A percentile compares a stretch with the other conserved stretches of the same genome.
phyloP scores from a whole-genome alignment of 306 rosid genomes.

The Glycyrrhiza uralensis region DNA sequence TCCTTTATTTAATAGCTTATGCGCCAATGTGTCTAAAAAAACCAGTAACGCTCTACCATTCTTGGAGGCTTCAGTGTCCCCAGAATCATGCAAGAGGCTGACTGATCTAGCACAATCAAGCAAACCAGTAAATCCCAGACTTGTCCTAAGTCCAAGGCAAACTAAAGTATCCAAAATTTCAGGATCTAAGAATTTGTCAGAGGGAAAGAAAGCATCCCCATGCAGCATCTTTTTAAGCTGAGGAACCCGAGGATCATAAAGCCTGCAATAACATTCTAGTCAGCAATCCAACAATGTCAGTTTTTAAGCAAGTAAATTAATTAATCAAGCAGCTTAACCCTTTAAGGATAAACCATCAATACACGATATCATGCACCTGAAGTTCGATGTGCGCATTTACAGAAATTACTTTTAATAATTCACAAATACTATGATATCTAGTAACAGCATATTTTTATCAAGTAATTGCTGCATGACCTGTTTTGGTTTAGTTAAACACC shows the following conservation, averaged over 20 bases:
- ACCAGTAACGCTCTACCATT: slow-evolving; percentile 58
- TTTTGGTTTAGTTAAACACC: slow-evolving; percentile 15
- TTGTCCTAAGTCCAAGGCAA: slow-evolving; percentile 76
- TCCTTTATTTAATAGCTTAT: slow-evolving; percentile 50
- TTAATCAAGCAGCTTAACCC: slow-evolving; percentile 9
- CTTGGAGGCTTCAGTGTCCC: slow-evolving; percentile 48
- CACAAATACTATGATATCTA: background rate
- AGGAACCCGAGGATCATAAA: slow-evolving; percentile 90
- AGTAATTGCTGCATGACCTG: background rate
- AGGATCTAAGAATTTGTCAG: slow-evolving; percentile 63
- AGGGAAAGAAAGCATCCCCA: slow-evolving; percentile 69
- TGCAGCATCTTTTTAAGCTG: slow-evolving; percentile 64
- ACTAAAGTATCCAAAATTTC: slow-evolving; percentile 71
- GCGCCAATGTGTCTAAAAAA: slow-evolving; percentile 58
- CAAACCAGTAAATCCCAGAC: slow-evolving; percentile 83
- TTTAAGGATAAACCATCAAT: slow-evolving; percentile 13
- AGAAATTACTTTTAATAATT: background rate
- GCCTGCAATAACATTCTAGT: slow-evolving; percentile 62
- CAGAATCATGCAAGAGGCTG: slow-evolving; percentile 58
- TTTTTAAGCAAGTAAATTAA: slow-evolving; percentile 4
- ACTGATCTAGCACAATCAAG: slow-evolving; percentile 94
- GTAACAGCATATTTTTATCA: background rate
- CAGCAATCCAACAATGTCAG: slow-evolving; percentile 10
- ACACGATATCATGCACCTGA: slow-evolving; percentile 12
- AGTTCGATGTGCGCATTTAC: slow-evolving; percentile 1